Conservation (phyloP, 2,329 filamentous ascomycete genomes). For the Chaetomiaceae sp. region DNA sequence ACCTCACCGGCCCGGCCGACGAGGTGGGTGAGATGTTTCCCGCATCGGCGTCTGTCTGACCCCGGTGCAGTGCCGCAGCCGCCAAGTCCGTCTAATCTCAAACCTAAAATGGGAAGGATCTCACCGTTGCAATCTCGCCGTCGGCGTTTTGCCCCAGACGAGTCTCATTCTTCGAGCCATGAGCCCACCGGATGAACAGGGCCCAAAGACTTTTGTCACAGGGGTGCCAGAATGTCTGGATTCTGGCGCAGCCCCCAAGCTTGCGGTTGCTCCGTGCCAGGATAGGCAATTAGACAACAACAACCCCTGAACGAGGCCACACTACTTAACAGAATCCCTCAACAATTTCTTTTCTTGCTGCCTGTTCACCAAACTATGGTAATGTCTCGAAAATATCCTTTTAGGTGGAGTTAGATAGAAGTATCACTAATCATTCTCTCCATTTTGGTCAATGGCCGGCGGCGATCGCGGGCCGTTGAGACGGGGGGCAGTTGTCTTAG, state of each 20-base stretch:
- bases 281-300: background rate
- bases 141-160: background rate
- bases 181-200: too few species aligned
- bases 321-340: too few species aligned
- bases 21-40: too few species aligned
- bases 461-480: conserved; percentile 4
- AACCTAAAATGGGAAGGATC: background rate
- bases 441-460: background rate
- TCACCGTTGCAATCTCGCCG: background rate
- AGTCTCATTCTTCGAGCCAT: conserved; percentile 5
- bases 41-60: too few species aligned
- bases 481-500: background rate
- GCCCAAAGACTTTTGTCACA: background rate
- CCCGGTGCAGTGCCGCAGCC: background rate
- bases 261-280: too few species aligned
- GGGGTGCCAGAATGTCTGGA: too few species aligned
- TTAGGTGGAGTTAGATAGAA: background rate
- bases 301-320: background rate
- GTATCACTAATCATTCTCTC: background rate
- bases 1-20: background rate
- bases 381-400: background rate
- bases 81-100: background rate
- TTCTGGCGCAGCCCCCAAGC: too few species aligned
- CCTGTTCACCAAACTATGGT: too few species aligned
- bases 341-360: too few species aligned